A percentile compares a stretch with the other conserved stretches of the same genome.
Evolutionary conservation across 2,329 filamentous ascomycete genomes (phyloP).

Genomic region (Ophiocordyceps australis): DNA sequence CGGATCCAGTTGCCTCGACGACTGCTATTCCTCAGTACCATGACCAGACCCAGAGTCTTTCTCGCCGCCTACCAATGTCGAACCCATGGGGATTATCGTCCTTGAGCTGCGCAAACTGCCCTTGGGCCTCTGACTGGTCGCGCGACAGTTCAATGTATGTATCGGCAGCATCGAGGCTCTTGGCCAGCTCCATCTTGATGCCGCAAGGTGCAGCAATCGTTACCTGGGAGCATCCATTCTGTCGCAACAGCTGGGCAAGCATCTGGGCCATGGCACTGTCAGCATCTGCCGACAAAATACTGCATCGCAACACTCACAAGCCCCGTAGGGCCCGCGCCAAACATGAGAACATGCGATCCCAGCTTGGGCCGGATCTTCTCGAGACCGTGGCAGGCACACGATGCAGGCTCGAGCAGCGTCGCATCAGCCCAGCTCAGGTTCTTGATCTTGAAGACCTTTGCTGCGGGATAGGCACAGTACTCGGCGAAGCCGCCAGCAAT

Average conservation of each 20-base stretch:
- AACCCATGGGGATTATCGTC: constrained; percentile 52
- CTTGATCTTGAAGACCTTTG: constrained; percentile 44
- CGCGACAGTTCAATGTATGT: constrained; percentile 34
- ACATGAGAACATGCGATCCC: constrained; percentile 45
- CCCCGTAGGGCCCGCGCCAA: constrained; percentile 49
- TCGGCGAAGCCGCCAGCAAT: constrained; percentile 57
- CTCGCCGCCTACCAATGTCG: constrained; percentile 33
- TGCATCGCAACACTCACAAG: constrained; percentile 20
- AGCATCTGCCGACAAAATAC: background rate
- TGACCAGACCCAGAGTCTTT: background rate
- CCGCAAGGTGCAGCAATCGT: constrained; percentile 51
- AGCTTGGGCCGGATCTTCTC: constrained; percentile 51
- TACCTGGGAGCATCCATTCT: constrained; percentile 51
- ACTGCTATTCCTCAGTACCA: constrained; percentile 15
- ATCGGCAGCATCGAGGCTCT: constrained; percentile 34
- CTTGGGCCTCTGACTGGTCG: constrained; percentile 30
- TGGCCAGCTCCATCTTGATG: constrained; percentile 53
- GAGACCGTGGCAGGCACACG: constrained; percentile 52
- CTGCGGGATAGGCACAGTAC: constrained; percentile 36
- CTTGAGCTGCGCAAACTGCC: constrained; percentile 46
- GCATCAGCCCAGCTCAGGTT: constrained; percentile 51
- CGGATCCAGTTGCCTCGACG: constrained; percentile 51
- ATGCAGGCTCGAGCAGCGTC: constrained; percentile 51
- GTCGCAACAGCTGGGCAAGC: constrained; percentile 42
- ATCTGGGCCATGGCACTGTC: constrained; percentile 11